Base-by-base conservation (phyloP, 164 flowering plant species). In the Piper betle region DNA sequence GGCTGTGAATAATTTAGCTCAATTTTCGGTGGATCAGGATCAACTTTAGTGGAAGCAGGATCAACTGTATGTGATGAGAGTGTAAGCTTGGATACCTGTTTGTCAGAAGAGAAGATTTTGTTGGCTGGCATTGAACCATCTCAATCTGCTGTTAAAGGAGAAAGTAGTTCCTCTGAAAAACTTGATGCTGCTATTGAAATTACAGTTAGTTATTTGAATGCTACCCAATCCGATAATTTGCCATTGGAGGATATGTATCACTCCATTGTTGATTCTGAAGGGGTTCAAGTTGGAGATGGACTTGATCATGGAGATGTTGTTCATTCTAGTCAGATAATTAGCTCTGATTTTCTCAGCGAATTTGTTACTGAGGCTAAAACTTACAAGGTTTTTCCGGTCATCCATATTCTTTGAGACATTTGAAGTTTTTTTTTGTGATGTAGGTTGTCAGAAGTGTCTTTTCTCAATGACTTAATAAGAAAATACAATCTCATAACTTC, bases 331-430 rank as follows among this genome's bases (percentile, higher is more conserved):
- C 78, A 85, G 69, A 68, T 60, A 38, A 68, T 75, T 60, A 79
- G 72, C 11, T 71, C 75, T 68, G 84, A 83, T 62, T 62, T 77
- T 55, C 87, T 93, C 67, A 96, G 87, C 50, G 80, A 81, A 41
- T 66, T 77, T 2, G 74, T 88, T 58, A 74, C 74, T 43, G 90
- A 83, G 64, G 96, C 96, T 42, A 90, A 81, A 75, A 82, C 66
- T 70, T 80, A 82, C 73, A 90, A 93, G 96, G 98, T 92, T 71
- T 33, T 55, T 16, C 59, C 6, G 61, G 2, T 37, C n/a, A 33
- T 61, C 8, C 46, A 61, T 39, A 16, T 61, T 13, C 25, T 11
- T 20, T 52, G n/a, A 41, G 15, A 48, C 40, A 18, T 37, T 33
- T 37, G 33, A 3, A 18, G 5, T 43, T 17, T 8, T 15, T 33